Conservation (phyloP, 192 early-diverging fungal genomes). For the Umbelopsis vinacea region DNA sequence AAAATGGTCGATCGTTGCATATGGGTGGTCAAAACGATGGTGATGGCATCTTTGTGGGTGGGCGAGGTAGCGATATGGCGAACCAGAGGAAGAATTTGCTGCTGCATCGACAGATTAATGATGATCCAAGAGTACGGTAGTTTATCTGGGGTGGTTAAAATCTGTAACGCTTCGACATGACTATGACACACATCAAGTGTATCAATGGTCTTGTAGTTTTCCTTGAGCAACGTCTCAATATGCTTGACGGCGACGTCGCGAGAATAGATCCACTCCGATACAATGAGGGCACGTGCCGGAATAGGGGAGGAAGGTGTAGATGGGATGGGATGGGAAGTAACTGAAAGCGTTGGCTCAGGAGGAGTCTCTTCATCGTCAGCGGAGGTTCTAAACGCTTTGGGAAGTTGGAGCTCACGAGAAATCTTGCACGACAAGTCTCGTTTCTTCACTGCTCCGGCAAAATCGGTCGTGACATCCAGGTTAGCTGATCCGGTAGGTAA, state of each 20-base stretch:
- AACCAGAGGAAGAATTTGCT: constrained; percentile 44
- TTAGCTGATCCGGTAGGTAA: neutral
- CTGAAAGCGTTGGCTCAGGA: neutral
- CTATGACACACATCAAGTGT: constrained; percentile 47
- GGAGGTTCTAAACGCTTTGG: neutral
- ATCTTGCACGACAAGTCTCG: neutral
- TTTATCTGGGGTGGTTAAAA: constrained; percentile 29
- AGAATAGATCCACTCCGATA: constrained; percentile 47
- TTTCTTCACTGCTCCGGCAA: constrained; percentile 13
- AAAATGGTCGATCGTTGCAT: constrained; percentile 56
- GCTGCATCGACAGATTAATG: constrained; percentile 52
- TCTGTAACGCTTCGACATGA: constrained; percentile 44
- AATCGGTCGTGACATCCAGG: neutral
- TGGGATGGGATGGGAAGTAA: neutral
- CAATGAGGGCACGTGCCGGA: constrained; percentile 41
- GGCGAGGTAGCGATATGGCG: constrained; percentile 28
- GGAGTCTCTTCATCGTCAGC: neutral
- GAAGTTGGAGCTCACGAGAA: neutral
- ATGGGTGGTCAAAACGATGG: constrained; percentile 57
- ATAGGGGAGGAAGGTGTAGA: constrained; percentile 27
- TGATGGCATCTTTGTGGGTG: constrained; percentile 24
- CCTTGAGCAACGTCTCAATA: constrained; percentile 37
- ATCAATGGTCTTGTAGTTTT: constrained; percentile 19
- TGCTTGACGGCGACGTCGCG: constrained; percentile 47
- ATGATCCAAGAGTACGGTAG: constrained; percentile 45